Evolutionary conservation across 2,329 filamentous ascomycete species (phyloP).

Genomic region (Helotiales sp.): DNA sequence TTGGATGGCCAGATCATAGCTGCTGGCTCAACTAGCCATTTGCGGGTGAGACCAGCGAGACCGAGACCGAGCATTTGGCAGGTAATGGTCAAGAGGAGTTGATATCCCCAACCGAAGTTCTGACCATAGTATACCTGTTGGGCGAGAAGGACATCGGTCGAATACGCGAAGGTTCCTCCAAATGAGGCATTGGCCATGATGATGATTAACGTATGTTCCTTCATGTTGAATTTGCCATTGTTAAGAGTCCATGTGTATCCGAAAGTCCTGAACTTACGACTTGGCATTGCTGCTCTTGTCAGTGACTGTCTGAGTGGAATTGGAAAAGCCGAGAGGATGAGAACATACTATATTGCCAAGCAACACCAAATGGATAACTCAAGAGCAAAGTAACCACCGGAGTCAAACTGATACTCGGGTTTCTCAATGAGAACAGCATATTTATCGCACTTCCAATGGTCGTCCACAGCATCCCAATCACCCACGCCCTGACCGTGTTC

Average conservation of each 20-base stretch:
- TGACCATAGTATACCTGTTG: slow-evolving; percentile 72
- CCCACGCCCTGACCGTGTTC: neutral
- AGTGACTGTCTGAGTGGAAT: neutral
- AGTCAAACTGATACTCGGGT: slow-evolving; percentile 17
- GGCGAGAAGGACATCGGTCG: slow-evolving; percentile 72
- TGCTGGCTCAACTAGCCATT: slow-evolving; percentile 59
- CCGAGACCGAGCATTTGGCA: slow-evolving; percentile 65
- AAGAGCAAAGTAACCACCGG: slow-evolving; percentile 14
- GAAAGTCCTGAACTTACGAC: slow-evolving; percentile 41
- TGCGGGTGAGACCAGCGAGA: slow-evolving; percentile 57
- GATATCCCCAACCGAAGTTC: slow-evolving; percentile 62
- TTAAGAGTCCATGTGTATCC: slow-evolving; percentile 44
- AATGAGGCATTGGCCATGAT: slow-evolving; percentile 46
- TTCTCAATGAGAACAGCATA: slow-evolving; percentile 20
- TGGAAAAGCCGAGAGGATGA: neutral
- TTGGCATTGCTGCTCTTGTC: slow-evolving; percentile 11
- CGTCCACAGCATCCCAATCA: neutral
- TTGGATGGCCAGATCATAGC: slow-evolving; percentile 68
- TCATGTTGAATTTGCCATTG: slow-evolving; percentile 67
- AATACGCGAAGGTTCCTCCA: slow-evolving; percentile 11
- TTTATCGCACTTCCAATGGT: slow-evolving; percentile 11
- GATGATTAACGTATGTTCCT: slow-evolving; percentile 68
- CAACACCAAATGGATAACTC: slow-evolving; percentile 10
- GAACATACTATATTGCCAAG: slow-evolving; percentile 7
- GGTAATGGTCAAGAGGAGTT: slow-evolving; percentile 59